phyloP scores from a whole-genome alignment of 1,139 yeast species.

The Meyerozyma sp. region DNA sequence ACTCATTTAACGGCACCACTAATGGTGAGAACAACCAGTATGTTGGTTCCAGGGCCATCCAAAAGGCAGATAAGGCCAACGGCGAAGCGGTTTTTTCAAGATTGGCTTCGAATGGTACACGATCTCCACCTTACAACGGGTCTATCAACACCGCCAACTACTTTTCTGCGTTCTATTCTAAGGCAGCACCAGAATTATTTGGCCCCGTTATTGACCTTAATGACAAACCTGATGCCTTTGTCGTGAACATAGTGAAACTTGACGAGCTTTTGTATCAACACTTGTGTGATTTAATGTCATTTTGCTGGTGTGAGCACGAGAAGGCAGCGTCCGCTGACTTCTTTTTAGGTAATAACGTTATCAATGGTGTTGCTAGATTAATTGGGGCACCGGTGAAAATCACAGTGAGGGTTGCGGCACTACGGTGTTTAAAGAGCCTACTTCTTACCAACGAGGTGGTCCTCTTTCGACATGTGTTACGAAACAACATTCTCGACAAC shows the following conservation, averaged over 20 bases:
- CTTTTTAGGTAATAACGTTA: conserved; percentile 49
- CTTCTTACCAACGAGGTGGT: conserved; percentile 56
- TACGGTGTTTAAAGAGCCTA: conserved; percentile 59
- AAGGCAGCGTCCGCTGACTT: conserved; percentile 52
- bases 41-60: no score
- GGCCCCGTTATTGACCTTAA: conserved; percentile 37
- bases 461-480: conserved; percentile 52
- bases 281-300: conserved; percentile 63
- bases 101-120: background rate
- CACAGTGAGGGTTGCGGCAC: conserved; percentile 58
- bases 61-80: background rate
- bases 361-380: conserved; percentile 46
- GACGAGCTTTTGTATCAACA: conserved; percentile 52
- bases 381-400: conserved; percentile 36
- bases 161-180: conserved; percentile 54
- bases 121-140: conserved; percentile 16
- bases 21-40: background rate
- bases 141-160: conserved; percentile 44
- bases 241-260: conserved; percentile 8
- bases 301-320: conserved; percentile 63
- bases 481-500: conserved; percentile 47
- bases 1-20: background rate
- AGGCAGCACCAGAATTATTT: conserved; percentile 59
- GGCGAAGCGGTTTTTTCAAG: background rate
- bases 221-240: conserved; percentile 7